Conservation (phyloP, 768 basidiomycete species). For the Rhizopogon roseolus region DNA sequence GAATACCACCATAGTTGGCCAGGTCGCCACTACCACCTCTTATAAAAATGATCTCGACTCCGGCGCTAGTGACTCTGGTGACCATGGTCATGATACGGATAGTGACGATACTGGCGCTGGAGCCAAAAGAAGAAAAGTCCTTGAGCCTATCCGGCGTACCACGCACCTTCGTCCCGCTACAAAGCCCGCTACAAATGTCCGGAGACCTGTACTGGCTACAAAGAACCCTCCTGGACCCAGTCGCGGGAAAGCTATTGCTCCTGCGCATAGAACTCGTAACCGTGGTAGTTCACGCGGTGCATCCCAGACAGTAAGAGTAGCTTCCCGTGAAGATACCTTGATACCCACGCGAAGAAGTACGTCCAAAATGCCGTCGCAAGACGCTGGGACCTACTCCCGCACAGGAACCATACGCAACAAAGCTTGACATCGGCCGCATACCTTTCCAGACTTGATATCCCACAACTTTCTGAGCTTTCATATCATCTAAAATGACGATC, state of each 20-base stretch:
- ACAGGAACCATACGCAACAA: slow-evolving; percentile 12
- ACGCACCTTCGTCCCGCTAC: slow-evolving; percentile 20
- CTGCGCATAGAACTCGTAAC: slow-evolving; percentile 7
- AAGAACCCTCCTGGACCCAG: slow-evolving; percentile 1
- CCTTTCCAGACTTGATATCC: slow-evolving; percentile 1
- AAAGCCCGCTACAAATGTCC: slow-evolving; percentile 10
- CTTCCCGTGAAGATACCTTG: neutral
- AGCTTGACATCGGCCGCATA: slow-evolving; percentile 21
- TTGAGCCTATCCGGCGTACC: slow-evolving; percentile 20
- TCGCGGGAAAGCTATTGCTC: slow-evolving; percentile 8
- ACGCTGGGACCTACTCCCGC: neutral
- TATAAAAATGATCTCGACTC: slow-evolving; percentile 13
- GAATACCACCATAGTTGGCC: slow-evolving; percentile 24
- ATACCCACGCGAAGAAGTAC: neutral
- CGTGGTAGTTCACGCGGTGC: neutral
- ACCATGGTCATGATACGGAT: slow-evolving; percentile 12
- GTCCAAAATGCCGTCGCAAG: neutral
- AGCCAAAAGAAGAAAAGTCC: slow-evolving; percentile 21
- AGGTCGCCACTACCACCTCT: slow-evolving; percentile 1
- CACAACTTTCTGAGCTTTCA: neutral
- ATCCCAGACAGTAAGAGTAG: neutral
- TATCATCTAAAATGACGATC: neutral
- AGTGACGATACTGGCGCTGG: slow-evolving; percentile 6
- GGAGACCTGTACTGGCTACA: slow-evolving; percentile 10
- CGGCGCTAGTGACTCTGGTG: slow-evolving; percentile 14